phyloP scores from a whole-genome alignment of 495 filamentous ascomycete species.

The Xylaria palmicola region DNA sequence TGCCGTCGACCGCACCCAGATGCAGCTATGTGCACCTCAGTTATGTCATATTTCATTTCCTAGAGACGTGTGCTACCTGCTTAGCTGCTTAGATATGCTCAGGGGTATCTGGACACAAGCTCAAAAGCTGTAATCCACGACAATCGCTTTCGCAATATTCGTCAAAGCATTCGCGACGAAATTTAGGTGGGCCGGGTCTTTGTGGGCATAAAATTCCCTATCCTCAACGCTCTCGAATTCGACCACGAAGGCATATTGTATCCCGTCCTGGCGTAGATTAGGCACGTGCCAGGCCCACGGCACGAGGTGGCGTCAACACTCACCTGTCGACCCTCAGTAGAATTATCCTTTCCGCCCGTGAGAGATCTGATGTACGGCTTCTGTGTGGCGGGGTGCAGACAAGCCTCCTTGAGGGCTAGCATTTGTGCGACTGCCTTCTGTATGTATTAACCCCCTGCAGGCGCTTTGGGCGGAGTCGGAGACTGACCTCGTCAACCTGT shows the following conservation, averaged over 20 bases:
- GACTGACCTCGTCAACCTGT: conserved; percentile 47
- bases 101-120: too few relatives aligned
- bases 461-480: too few relatives aligned
- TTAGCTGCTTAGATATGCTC: too few relatives aligned
- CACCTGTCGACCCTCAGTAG: conserved; percentile 63
- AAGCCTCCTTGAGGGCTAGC: conserved; percentile 41
- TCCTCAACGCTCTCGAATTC: conserved; percentile 60
- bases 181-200: conserved; percentile 50
- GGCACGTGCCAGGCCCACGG: background rate
- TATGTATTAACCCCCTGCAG: too few relatives aligned
- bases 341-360: conserved; percentile 64
- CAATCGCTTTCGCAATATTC: conserved; percentile 38
- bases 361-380: conserved; percentile 58
- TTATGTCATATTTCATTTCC: too few relatives aligned
- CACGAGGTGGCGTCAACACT: background rate
- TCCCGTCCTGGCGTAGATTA: conserved; percentile 40
- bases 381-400: conserved; percentile 48
- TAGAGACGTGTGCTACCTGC: too few relatives aligned
- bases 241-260: conserved; percentile 61
- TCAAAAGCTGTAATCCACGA: conserved; percentile 46
- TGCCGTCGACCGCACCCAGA: too few relatives aligned
- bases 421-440: conserved; percentile 29
- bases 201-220: conserved; percentile 53
- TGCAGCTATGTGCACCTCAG: too few relatives aligned
- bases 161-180: conserved; percentile 41